phyloP scores from a whole-genome alignment of 2,329 filamentous ascomycete species.

The Fusarium sp. region DNA sequence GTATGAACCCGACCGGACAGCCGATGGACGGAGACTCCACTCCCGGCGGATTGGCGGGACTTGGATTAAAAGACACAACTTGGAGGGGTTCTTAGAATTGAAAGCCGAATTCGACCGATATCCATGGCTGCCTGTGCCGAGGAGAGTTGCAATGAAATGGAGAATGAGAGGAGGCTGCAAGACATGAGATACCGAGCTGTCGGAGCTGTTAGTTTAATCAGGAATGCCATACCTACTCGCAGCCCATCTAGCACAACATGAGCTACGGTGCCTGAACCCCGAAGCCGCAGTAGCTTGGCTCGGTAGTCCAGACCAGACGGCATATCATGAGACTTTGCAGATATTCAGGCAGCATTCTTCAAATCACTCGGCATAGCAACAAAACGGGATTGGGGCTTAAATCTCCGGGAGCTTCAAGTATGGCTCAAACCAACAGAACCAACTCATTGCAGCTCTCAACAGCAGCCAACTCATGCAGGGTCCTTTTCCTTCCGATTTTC shows the following conservation, averaged over 20 bases:
- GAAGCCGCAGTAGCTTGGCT: neutral
- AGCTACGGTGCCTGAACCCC: neutral
- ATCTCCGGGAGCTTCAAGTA: neutral
- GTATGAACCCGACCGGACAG: neutral
- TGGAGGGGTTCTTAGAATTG: neutral
- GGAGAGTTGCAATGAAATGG: neutral
- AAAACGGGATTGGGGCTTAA: neutral
- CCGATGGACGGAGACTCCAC: neutral
- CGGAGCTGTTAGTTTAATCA: neutral
- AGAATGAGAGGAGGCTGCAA: neutral
- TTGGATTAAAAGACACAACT: neutral
- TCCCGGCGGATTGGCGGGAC: neutral
- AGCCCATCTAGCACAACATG: neutral
- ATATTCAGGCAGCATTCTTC: neutral
- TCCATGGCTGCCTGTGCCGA: neutral
- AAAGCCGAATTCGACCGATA: neutral
- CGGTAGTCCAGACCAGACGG: neutral
- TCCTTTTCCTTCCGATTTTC: slow-evolving; percentile 14
- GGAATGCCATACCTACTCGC: neutral
- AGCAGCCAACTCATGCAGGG: slow-evolving; percentile 31
- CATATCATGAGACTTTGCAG: neutral
- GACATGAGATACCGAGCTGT: slow-evolving; percentile 1
- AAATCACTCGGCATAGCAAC: neutral
- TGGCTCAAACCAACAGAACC: slow-evolving; percentile 10
- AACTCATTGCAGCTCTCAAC: neutral